A percentile compares a stretch with the other conserved stretches of the same genome.
These are phyloP conservation scores for Musa schizocarpa DNA, from an alignment of 176 grass and related monocot genomes.

Conservation along the genomic window DNA sequence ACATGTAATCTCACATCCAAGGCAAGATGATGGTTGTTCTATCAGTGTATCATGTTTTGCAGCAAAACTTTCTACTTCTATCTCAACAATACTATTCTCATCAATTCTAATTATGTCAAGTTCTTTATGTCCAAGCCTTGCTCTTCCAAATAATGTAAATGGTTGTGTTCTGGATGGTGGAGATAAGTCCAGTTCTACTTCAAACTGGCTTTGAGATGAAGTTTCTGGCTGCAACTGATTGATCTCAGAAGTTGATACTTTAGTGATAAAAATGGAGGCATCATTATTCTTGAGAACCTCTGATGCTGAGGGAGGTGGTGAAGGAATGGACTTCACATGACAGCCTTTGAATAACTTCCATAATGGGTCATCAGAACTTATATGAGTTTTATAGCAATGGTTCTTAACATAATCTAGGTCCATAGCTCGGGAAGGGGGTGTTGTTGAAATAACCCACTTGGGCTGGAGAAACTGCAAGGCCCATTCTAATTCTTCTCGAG, in stretches of 20 bases:
- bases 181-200: constrained; percentile 47
- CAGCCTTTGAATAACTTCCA: constrained; percentile 68
- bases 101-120: constrained; percentile 50
- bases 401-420: constrained; percentile 81
- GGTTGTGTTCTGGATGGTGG: constrained; percentile 26
- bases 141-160: constrained; percentile 82
- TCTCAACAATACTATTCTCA: constrained; percentile 6
- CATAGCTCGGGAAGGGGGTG: constrained; percentile 64
- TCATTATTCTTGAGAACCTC: constrained; percentile 17
- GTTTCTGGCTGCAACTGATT: not conserved
- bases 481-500: constrained; percentile 63
- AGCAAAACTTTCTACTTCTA: not conserved
- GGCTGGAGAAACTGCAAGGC: constrained; percentile 70
- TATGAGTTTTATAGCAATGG: constrained; percentile 56
- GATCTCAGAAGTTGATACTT: not conserved
- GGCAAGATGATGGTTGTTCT: constrained; percentile 6
- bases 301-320: constrained; percentile 11
- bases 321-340: constrained; percentile 24
- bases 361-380: constrained; percentile 55
- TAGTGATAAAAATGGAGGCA: constrained; percentile 12
- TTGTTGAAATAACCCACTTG: constrained; percentile 86
- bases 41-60: not conserved
- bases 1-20: not conserved
- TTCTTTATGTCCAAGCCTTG: constrained; percentile 61
- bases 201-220: constrained; percentile 12